Evolutionary conservation across 2,329 filamentous ascomycete species (phyloP).

Genomic region (Ceratocystis eucalypticola): DNA sequence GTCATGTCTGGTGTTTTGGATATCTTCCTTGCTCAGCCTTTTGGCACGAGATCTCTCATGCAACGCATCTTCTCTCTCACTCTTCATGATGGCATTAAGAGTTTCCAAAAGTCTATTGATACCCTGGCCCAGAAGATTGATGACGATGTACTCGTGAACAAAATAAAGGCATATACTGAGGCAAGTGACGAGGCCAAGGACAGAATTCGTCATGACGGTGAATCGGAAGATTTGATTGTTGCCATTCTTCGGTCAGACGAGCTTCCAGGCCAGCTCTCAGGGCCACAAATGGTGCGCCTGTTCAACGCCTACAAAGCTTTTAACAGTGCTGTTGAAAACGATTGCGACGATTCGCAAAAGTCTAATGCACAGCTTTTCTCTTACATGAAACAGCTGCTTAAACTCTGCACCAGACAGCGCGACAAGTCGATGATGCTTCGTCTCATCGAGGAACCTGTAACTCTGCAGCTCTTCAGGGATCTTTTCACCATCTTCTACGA

Average conservation of each 20-base stretch:
- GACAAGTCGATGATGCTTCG: conserved; percentile 97
- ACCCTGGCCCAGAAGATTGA: conserved; percentile 61
- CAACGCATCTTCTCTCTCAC: conserved; percentile 91
- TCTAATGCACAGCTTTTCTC: conserved; percentile 87
- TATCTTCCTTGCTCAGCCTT: conserved; percentile 88
- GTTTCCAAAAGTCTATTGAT: conserved; percentile 78
- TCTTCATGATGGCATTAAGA: conserved; percentile 76
- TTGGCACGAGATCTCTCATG: conserved; percentile 76
- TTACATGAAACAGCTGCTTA: conserved; percentile 85
- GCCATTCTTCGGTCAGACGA: conserved; percentile 64
- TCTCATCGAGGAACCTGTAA: conserved; percentile 93
- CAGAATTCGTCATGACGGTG: conserved; percentile 59
- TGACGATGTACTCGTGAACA: conserved; percentile 65
- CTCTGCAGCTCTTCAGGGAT: conserved; percentile 86
- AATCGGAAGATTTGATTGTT: conserved; percentile 64
- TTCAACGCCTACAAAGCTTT: conserved; percentile 96
- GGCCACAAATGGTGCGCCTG: conserved; percentile 66
- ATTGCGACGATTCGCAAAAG: conserved; percentile 71
- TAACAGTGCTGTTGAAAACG: conserved; percentile 83
- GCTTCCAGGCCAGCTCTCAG: conserved; percentile 54
- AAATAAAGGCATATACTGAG: conserved; percentile 67
- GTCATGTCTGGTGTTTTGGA: conserved; percentile 96
- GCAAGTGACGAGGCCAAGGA: conserved; percentile 62
- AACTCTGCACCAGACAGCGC: conserved; percentile 76
- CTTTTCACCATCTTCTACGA: conserved; percentile 99